A percentile compares a stretch with the other conserved stretches of the same genome.
Evolutionary conservation across 1,284 basidiomycete species (phyloP).

Genomic region (Sporisorium scitamineum): DNA sequence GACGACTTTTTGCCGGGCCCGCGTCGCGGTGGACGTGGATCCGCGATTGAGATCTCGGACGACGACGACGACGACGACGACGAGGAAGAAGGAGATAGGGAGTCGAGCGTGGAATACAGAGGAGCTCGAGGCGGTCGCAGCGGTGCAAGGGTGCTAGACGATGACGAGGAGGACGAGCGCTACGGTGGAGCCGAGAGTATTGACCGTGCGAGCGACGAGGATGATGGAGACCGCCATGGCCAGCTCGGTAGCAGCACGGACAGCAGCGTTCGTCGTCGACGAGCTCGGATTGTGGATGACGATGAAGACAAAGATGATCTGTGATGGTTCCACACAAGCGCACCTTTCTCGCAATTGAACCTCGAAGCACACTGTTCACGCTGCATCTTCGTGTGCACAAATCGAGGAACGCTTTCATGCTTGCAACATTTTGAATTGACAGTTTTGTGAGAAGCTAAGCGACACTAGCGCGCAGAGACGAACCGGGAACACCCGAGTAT

Average conservation of each 20-base stretch:
- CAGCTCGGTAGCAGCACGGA: conserved; percentile 26
- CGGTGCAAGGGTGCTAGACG: background rate
- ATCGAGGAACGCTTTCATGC: background rate
- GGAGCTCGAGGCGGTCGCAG: conserved; percentile 8
- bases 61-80: conserved; percentile 22
- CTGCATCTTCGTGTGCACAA: background rate
- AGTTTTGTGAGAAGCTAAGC: background rate
- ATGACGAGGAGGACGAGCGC: conserved; percentile 9
- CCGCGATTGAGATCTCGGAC: conserved; percentile 42
- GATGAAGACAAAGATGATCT: conserved; percentile 3
- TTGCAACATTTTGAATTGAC: background rate
- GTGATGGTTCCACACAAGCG: background rate
- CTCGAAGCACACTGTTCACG: background rate
- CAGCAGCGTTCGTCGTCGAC: conserved; percentile 25
- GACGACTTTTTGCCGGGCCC: conserved; percentile 45
- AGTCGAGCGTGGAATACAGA: conserved; percentile 34
- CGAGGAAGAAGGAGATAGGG: conserved; percentile 5
- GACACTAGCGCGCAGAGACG: conserved; percentile 10
- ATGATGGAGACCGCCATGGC: background rate
- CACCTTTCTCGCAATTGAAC: background rate
- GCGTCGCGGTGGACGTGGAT: conserved; percentile 9
- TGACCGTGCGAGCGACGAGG: conserved; percentile 7
- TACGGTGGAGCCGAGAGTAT: background rate
- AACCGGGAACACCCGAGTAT: background rate
- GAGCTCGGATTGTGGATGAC: conserved; percentile 30